Base-by-base conservation (phyloP, 805 yeast genomes). In the Ogataea saltuana region DNA sequence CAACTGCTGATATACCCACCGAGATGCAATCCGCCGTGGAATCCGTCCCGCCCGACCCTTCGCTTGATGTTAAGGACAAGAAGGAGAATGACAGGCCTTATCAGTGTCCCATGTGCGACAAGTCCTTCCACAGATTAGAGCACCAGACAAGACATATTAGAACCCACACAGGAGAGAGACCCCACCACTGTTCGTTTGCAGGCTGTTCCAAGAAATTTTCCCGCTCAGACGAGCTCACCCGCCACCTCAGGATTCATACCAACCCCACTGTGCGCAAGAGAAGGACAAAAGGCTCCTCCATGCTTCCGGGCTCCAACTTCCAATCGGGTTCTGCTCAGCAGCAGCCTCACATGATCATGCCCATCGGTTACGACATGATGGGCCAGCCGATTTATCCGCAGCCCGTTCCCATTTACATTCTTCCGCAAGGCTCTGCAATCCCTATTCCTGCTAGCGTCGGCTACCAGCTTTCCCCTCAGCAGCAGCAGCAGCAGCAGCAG, bases 81-180 rank as follows among this genome's bases (percentile, higher is more conserved):
- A 45, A 41, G 28, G 29, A 30, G 34, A 39, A 35, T 19, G 44
- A 10, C 12, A 58, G 95, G 50, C 97, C 96, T 3, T 89, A 85
- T 70, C 80, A 81, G 55, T 88, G 97, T 59, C 83, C 90, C 17
- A 71, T 85, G 55, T 88, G 97, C 64, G 81, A 79, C 39, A 86
- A 88, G 67, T 88, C 95, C 7, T 88, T 88, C 62, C 91, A 87
- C 63, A 74, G 96, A 48, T 69, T 88, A 34, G 97, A 88, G 63
- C 97, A 88, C 63, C 95, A 87, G 61, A 88, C 95, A 9, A 76
- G 97, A 53, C 97, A 88, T 62, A 84, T 89, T 54, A 73, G 96
- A 46, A 88, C 96, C 10, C 96, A 88, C 67, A 88, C 97, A 0
- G 97, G 97, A 36, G 96, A 88, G 61, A 86, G 88, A 63, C 96